Conservation (phyloP, 1,284 basidiomycete genomes). For the Puccinia coronata region DNA sequence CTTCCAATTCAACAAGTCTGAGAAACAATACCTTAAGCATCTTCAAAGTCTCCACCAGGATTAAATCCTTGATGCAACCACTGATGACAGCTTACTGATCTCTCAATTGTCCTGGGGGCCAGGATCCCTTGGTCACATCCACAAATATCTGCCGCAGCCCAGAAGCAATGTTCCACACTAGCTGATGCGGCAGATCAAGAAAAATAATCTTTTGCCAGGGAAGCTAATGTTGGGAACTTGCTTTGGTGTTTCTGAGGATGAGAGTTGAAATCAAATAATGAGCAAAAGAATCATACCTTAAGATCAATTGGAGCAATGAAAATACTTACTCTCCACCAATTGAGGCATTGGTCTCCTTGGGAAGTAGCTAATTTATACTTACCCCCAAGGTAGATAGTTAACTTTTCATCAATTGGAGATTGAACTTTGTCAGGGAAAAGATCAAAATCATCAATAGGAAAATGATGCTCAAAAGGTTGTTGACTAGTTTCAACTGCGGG, state of each 20-base stretch:
- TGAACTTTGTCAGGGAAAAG: no score
- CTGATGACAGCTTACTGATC: slow-evolving; percentile 11
- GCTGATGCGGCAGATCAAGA: neutral
- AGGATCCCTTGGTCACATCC: neutral
- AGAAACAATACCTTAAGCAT: neutral
- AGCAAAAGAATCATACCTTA: neutral
- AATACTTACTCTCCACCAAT: slow-evolving; percentile 14
- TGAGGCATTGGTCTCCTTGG: no score
- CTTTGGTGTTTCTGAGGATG: neutral
- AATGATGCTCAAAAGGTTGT: no score
- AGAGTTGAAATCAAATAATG: no score
- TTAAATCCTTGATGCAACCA: neutral
- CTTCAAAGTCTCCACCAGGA: neutral
- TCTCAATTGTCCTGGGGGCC: neutral
- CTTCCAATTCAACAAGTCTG: no score
- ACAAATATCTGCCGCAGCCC: slow-evolving; percentile 3
- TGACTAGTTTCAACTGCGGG: no score
- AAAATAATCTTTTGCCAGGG: slow-evolving; percentile 3
- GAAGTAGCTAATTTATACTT: no score
- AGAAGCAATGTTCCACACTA: slow-evolving; percentile 9
- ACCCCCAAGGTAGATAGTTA: no score
- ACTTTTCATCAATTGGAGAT: no score
- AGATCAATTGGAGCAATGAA: no score
- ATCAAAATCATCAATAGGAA: neutral
- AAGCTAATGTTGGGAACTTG: neutral